phyloP scores from a whole-genome alignment of 2,329 filamentous ascomycete genomes.

The Fusarium nanum region DNA sequence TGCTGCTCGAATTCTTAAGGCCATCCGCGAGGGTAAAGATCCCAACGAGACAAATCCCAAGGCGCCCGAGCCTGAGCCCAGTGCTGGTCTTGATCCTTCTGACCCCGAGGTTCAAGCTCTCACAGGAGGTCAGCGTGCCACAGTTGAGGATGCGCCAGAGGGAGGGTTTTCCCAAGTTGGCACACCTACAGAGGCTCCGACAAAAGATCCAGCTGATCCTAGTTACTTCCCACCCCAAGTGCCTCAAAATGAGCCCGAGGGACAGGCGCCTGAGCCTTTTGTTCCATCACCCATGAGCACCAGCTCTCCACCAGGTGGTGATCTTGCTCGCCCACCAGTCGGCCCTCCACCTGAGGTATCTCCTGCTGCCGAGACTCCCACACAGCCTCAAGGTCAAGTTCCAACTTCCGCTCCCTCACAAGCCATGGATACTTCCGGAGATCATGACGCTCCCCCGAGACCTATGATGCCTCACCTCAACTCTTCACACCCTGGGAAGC shows the following conservation, averaged over 20 bases:
- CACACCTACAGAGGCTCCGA: slow-evolving; percentile 44
- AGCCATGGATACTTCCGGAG: slow-evolving; percentile 26
- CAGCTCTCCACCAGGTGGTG: slow-evolving; percentile 40
- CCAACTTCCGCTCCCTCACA: slow-evolving; percentile 47
- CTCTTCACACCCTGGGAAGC: slow-evolving; percentile 24
- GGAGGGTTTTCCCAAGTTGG: slow-evolving; percentile 49
- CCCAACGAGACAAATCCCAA: slow-evolving; percentile 91
- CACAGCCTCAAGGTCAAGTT: slow-evolving; percentile 36
- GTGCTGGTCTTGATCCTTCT: slow-evolving; percentile 66
- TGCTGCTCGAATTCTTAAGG: slow-evolving; percentile 88
- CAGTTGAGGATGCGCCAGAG: slow-evolving; percentile 66
- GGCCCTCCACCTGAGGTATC: slow-evolving; percentile 26
- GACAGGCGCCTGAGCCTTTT: slow-evolving; percentile 45
- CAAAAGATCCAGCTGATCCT: slow-evolving; percentile 44
- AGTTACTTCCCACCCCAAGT: slow-evolving; percentile 52
- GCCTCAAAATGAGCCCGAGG: slow-evolving; percentile 26
- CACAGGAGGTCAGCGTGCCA: slow-evolving; percentile 55
- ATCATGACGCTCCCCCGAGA: slow-evolving; percentile 28
- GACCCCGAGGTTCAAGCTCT: slow-evolving; percentile 72
- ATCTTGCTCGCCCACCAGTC: slow-evolving; percentile 37
- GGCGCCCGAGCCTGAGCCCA: slow-evolving; percentile 60
- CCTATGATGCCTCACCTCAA: slow-evolving; percentile 39
- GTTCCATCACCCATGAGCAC: slow-evolving; percentile 53
- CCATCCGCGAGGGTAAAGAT: slow-evolving; percentile 89
- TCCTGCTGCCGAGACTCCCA: slow-evolving; percentile 20